phyloP scores from a whole-genome alignment of 257 asterid genomes.

The Petunia secreta region DNA sequence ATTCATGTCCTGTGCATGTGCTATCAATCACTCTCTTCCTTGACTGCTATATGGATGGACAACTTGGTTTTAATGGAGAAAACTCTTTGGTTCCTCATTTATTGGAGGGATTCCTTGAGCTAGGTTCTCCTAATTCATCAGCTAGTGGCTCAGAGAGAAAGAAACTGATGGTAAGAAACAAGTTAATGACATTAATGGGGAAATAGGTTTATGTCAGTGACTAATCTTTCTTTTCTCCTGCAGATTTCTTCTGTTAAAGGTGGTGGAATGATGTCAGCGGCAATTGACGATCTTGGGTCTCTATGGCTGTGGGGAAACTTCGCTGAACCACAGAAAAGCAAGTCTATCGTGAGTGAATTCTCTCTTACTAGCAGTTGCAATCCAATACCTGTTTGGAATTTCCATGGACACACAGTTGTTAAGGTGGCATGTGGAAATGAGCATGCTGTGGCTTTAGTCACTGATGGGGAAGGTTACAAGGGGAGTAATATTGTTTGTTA shows the following conservation, averaged over 20 bases:
- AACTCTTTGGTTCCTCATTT: constrained; percentile 58
- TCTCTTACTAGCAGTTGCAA: constrained; percentile 47
- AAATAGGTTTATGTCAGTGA: background rate
- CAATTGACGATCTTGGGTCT: constrained; percentile 72
- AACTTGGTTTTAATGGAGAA: constrained; percentile 68
- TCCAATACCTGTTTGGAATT: constrained; percentile 75
- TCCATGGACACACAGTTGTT: constrained; percentile 86
- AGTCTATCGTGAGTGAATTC: constrained; percentile 45
- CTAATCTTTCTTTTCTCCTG: constrained; percentile 28
- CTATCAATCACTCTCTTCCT: constrained; percentile 38
- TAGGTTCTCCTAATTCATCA: constrained; percentile 55
- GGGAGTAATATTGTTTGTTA: constrained; percentile 73
- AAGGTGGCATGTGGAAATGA: constrained; percentile 92
- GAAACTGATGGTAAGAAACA: constrained; percentile 61
- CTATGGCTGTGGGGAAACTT: constrained; percentile 96
- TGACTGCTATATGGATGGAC: constrained; percentile 76
- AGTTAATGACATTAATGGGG: background rate
- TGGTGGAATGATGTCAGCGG: constrained; percentile 94
- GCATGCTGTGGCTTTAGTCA: constrained; percentile 80
- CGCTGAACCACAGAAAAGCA: constrained; percentile 55
- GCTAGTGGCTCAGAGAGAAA: constrained; percentile 35
- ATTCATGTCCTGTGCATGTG: constrained; percentile 6
- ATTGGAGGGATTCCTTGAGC: constrained; percentile 65
- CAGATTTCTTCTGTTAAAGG: constrained; percentile 77
- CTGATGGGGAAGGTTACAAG: constrained; percentile 59